phyloP scores from a whole-genome alignment of 768 basidiomycete genomes.

The Leccinellum albellum region DNA sequence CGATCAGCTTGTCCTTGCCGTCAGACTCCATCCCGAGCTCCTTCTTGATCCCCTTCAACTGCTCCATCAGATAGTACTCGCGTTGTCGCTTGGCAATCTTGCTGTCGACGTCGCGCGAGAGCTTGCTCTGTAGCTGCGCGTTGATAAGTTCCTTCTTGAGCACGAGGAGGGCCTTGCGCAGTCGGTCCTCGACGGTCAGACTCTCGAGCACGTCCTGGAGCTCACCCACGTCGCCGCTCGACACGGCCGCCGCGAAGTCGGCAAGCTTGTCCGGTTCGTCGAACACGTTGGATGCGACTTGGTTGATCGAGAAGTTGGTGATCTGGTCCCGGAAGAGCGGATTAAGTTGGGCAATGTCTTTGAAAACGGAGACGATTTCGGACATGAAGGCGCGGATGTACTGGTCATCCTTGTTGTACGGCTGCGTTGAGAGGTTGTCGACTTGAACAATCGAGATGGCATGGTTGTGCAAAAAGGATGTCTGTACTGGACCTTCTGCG shows the following conservation, averaged over 20 bases:
- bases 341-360: constrained; percentile 96
- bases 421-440: constrained; percentile 73
- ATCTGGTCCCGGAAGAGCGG: constrained; percentile 98
- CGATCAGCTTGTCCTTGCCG: constrained; percentile 90
- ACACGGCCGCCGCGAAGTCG: constrained; percentile 95
- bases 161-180: constrained; percentile 86
- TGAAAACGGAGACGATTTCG: constrained; percentile 96
- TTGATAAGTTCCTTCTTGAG: constrained; percentile 98
- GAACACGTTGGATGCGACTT: constrained; percentile 89
- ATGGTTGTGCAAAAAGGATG: constrained; percentile 78
- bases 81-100: constrained; percentile 93
- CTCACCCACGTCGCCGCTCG: constrained; percentile 87
- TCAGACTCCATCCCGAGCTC: constrained; percentile 94
- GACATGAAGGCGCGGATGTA: constrained; percentile 94
- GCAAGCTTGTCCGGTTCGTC: constrained; percentile 97
- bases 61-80: constrained; percentile 96
- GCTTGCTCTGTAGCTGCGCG: constrained; percentile 89
- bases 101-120: constrained; percentile 87
- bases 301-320: constrained; percentile 92
- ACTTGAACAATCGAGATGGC: constrained; percentile 86
- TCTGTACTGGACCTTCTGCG: constrained; percentile 61
- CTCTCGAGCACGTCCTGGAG: constrained; percentile 92
- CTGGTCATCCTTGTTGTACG: constrained; percentile 91
- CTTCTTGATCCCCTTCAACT: constrained; percentile 94
- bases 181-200: constrained; percentile 78